phyloP scores from a whole-genome alignment of 73 alveolate species.

The Durusdinium trenchii region DNA sequence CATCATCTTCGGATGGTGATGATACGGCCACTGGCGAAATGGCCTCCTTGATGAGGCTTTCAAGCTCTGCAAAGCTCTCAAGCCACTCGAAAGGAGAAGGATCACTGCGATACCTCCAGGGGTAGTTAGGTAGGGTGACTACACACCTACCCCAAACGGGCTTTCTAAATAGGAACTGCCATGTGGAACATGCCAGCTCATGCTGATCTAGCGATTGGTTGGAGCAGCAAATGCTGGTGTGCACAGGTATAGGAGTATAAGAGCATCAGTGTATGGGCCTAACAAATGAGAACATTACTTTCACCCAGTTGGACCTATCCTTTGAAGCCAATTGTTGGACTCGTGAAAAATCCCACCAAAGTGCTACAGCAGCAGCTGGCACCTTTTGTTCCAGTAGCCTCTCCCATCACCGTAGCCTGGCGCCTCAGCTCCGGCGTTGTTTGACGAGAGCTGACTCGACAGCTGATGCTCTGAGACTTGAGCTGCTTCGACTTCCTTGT shows the following conservation, averaged over 20 bases:
- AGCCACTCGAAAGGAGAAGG: slow-evolving; percentile 83
- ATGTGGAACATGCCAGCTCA: not conserved
- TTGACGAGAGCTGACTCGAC: not conserved
- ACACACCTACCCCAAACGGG: too few relatives aligned
- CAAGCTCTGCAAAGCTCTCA: slow-evolving; percentile 86
- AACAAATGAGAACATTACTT: too few relatives aligned
- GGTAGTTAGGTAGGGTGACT: not conserved
- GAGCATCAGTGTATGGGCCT: too few relatives aligned
- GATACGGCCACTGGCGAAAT: too few relatives aligned
- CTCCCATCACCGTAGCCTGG: slow-evolving; percentile 76
- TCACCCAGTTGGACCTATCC: too few relatives aligned
- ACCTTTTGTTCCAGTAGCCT: slow-evolving; percentile 79
- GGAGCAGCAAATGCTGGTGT: too few relatives aligned
- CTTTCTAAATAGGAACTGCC: not conserved
- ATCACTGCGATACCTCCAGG: slow-evolving; percentile 48
- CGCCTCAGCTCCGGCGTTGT: not conserved
- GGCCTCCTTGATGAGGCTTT: slow-evolving; percentile 86
- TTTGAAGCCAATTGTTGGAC: too few relatives aligned
- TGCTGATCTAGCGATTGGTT: not conserved
- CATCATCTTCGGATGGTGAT: too few relatives aligned
- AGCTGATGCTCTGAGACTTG: not conserved
- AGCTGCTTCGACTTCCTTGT: slow-evolving; percentile 37
- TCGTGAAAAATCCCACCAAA: too few relatives aligned
- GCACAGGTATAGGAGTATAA: too few relatives aligned
- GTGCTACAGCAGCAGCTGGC: not conserved